phyloP scores from a whole-genome alignment of 441 rosid species.

The Hura crepitans region DNA sequence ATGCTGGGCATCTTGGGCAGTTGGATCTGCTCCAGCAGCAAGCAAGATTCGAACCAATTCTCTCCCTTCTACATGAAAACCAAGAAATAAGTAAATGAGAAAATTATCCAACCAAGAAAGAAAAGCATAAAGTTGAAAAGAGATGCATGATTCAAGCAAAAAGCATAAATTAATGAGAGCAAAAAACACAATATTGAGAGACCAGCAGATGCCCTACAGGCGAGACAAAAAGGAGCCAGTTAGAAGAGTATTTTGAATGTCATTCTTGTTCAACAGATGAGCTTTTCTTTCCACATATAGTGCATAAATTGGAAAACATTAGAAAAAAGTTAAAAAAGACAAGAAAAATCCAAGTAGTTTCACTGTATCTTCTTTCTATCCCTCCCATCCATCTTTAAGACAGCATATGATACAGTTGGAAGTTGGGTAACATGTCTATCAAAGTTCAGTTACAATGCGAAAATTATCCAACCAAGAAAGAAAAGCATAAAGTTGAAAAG shows the following conservation, averaged over 20 bases:
- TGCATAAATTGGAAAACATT: not conserved
- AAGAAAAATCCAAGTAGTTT: not conserved
- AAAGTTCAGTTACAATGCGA: not conserved
- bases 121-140: not conserved
- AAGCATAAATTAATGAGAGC: not conserved
- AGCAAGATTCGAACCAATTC: conserved; percentile 77
- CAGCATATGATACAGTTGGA: not conserved
- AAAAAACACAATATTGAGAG: not conserved
- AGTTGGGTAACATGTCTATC: not conserved
- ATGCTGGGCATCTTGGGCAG: conserved; percentile 82
- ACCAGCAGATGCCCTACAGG: not conserved
- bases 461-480: not conserved
- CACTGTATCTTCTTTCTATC: not conserved
- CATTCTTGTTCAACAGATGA: not conserved
- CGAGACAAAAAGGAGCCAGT: not conserved
- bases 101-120: not conserved
- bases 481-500: not conserved
- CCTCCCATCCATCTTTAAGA: not conserved
- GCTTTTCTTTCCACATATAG: not conserved
- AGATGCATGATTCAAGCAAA: too few species aligned
- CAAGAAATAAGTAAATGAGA: conserved; percentile 16
- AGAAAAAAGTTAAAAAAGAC: not conserved
- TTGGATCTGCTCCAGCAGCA: conserved; percentile 93
- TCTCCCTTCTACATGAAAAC: conserved; percentile 70
- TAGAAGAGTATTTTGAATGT: not conserved